Evolutionary conservation across 179 eudicot species (phyloP), one percentile per base, ranked within the genome.

Genomic region (Monotropa hypopitys): DNA sequence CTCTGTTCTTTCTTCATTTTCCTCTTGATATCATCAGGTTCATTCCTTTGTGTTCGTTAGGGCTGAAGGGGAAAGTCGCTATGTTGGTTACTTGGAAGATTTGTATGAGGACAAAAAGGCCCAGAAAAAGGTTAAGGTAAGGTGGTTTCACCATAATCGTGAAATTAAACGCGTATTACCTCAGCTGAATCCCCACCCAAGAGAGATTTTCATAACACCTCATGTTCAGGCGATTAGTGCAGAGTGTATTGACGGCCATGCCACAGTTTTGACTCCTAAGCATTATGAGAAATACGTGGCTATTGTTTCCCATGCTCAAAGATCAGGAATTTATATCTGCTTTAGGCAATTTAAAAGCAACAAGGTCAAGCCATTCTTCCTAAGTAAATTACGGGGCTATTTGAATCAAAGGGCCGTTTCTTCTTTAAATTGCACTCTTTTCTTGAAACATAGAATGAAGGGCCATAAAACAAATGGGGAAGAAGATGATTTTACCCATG

Each of bases 61-160:
- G 99, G 97, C 98, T 65, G 92, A 96, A 80, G 97, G 92, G 77
- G 97, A 88, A 71, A 88, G 76, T 70, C 90, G 84, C 65, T 88
- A 94, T 77, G 86, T 96, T 77, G 98, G 97, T 62, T 96, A 96
- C 72, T 81, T 96, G 76, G 99, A 96, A 82, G 99, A 94, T 82
- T 92, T 94, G 99, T 96, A 96, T 70, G 97, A 94, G 85, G 99
- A 96, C 78, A 89, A 87, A 81, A 96, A 92, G 79, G 86, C 89
- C 71, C 96, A 92, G 80, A 96, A 89, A 86, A 96, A 96, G 84
- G 97, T 96, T 74, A 96, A 89, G 89, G 99, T 92, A 69, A 88
- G 98, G 79, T 96, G 99, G 98, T 94, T 96, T 86, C 95, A 94
- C 82, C 92, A 88, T 72, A 88, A 86, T 82, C 87, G 87, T 79